A percentile compares a stretch with the other conserved stretches of the same genome.
phyloP scores from a whole-genome alignment of 1,284 basidiomycete genomes.

The Malassezia globosa region DNA sequence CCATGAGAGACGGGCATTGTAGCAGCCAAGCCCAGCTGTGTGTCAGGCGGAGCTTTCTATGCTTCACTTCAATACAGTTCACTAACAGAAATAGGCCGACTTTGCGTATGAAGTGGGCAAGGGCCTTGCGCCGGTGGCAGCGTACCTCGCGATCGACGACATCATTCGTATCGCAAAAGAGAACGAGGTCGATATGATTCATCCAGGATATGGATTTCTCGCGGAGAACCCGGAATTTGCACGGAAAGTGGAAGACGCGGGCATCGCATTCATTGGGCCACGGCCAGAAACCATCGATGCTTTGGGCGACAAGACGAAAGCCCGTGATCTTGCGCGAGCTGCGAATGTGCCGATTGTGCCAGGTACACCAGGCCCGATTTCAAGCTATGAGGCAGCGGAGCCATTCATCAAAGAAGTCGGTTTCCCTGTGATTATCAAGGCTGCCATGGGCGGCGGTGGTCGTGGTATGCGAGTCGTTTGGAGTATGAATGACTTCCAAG shows the following conservation, averaged over 20 bases:
- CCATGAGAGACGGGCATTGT: no score
- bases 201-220: slow-evolving; percentile 77
- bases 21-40: no score
- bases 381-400: slow-evolving; percentile 66
- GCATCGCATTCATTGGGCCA: slow-evolving; percentile 92
- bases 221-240: slow-evolving; percentile 95
- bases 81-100: slow-evolving; percentile 61
- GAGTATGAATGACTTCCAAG: slow-evolving; percentile 78
- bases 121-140: slow-evolving; percentile 84
- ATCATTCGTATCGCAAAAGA: slow-evolving; percentile 64
- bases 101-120: slow-evolving; percentile 97
- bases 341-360: slow-evolving; percentile 79
- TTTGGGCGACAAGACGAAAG: slow-evolving; percentile 97
- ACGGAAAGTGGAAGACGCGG: slow-evolving; percentile 88
- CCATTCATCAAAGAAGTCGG: slow-evolving; percentile 87
- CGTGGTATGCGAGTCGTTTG: slow-evolving; percentile 97
- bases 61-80: not conserved
- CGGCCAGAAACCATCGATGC: slow-evolving; percentile 92
- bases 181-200: slow-evolving; percentile 98
- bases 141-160: slow-evolving; percentile 93
- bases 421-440: slow-evolving; percentile 88
- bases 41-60: no score
- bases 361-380: slow-evolving; percentile 89
- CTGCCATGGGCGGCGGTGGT: slow-evolving; percentile 95
- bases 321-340: slow-evolving; percentile 49